These are phyloP conservation scores for Trichosanthes cucumerina DNA, from an alignment of 306 rosid species.

Conservation along the genomic window DNA sequence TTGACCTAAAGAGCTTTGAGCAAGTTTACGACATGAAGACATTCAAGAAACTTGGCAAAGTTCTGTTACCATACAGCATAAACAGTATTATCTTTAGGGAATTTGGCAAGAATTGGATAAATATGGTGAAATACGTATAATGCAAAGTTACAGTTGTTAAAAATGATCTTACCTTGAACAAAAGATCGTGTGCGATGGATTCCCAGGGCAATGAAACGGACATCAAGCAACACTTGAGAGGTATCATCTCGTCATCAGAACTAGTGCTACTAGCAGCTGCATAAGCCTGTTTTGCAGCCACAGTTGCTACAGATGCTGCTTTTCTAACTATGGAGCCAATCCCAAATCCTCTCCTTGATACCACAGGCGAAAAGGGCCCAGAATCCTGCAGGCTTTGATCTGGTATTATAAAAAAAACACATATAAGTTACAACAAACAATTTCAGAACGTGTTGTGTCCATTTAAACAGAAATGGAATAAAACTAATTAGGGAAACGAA, in stretches of 20 bases:
- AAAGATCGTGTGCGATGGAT: conserved; percentile 78
- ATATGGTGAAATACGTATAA: not conserved
- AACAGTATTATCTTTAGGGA: not conserved
- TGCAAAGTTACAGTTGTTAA: not conserved
- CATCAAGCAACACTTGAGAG: conserved; percentile 94
- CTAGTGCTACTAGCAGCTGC: conserved; percentile 62
- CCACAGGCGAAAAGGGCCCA: conserved; percentile 74
- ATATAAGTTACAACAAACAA: conserved; percentile 23
- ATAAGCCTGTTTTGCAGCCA: conserved; percentile 81
- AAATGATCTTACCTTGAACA: conserved; percentile 66
- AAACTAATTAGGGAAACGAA: not conserved
- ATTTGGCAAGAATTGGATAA: not conserved
- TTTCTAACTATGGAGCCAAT: conserved; percentile 68
- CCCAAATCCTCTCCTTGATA: conserved; percentile 66
- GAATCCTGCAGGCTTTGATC: conserved; percentile 84
- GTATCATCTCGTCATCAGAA: conserved; percentile 65
- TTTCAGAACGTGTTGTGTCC: not conserved
- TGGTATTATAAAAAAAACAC: conserved; percentile 26
- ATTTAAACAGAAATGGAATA: not conserved
- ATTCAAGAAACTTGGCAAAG: not conserved
- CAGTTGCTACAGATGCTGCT: conserved; percentile 88
- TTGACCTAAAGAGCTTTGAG: not conserved
- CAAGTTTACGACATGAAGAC: not conserved
- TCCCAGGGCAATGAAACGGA: conserved; percentile 98
- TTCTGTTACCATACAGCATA: not conserved